These are phyloP conservation scores for Metschnikowia orientalis DNA, from an alignment of 805 yeast genomes.

Conservation along the genomic window DNA sequence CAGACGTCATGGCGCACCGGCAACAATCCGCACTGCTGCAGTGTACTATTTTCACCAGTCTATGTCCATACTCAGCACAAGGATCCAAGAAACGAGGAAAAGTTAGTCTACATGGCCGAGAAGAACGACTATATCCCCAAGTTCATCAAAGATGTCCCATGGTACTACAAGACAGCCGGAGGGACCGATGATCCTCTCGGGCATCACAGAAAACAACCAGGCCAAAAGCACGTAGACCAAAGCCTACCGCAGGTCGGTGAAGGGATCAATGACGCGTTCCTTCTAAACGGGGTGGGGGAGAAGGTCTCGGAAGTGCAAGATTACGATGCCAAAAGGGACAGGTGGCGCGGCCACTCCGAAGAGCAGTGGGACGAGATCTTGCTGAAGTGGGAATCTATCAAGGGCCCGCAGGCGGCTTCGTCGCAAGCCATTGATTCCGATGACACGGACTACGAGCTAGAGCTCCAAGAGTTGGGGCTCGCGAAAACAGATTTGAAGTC, in stretches of 20 bases:
- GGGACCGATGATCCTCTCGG: conserved; percentile 41
- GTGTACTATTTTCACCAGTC: no score
- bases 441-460: conserved; percentile 40
- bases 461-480: conserved; percentile 35
- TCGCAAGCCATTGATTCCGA: conserved; percentile 24
- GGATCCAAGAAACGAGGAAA: no score
- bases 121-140: conserved; percentile 34
- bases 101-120: conserved; percentile 4
- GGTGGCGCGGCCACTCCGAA: conserved; percentile 77
- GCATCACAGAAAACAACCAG: conserved; percentile 51
- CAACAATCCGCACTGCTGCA: no score
- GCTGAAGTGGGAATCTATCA: conserved; percentile 41
- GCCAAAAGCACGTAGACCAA: conserved; percentile 37
- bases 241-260: conserved; percentile 51
- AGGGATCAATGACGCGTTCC: conserved; percentile 51
- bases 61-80: no score
- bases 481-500: conserved; percentile 21
- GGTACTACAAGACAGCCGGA: conserved; percentile 29
- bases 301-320: conserved; percentile 29
- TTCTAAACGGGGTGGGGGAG: conserved; percentile 8
- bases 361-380: conserved; percentile 55
- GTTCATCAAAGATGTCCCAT: conserved; percentile 35
- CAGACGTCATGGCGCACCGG: no score
- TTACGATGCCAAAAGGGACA: conserved; percentile 71
- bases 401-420: conserved; percentile 12